These are phyloP conservation scores for Gamarada debralockiae DNA, from an alignment of 495 filamentous ascomycete genomes.

Conservation along the genomic window DNA sequence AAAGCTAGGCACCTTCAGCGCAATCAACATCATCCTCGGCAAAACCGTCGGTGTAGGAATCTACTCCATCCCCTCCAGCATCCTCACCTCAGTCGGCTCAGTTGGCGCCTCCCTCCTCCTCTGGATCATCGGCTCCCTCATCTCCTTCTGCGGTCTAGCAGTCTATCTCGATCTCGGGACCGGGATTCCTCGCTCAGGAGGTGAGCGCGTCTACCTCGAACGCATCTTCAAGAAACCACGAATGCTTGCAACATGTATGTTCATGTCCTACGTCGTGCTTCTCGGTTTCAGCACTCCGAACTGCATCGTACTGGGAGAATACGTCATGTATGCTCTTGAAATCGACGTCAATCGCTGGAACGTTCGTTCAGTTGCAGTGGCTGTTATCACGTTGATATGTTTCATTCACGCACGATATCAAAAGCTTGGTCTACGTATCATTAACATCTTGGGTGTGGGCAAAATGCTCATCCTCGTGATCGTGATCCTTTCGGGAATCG, in stretches of 20 bases:
- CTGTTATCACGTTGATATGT: constrained; percentile 52
- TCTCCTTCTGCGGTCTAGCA: constrained; percentile 38
- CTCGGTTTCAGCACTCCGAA: constrained; percentile 54
- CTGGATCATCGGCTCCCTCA: constrained; percentile 36
- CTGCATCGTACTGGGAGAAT: constrained; percentile 63
- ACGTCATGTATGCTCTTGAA: constrained; percentile 58
- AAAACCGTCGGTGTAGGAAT: constrained; percentile 26
- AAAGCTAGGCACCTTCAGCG: constrained; percentile 29
- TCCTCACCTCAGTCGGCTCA: constrained; percentile 38
- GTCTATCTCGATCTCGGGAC: constrained; percentile 55
- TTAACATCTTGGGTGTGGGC: constrained; percentile 59
- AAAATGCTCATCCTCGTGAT: constrained; percentile 63
- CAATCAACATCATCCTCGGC: constrained; percentile 32
- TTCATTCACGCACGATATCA: constrained; percentile 53
- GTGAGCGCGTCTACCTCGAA: constrained; percentile 60
- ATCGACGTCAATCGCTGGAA: constrained; percentile 54
- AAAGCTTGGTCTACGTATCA: constrained; percentile 59
- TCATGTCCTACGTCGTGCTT: constrained; percentile 53
- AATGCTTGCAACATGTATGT: constrained; percentile 58
- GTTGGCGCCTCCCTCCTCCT: constrained; percentile 35
- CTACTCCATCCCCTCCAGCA: constrained; percentile 40
- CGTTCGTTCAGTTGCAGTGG: constrained; percentile 56
- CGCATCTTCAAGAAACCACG: constrained; percentile 56
- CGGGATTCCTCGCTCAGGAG: constrained; percentile 45
- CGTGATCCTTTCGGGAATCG: constrained; percentile 58